Base-by-base conservation (phyloP, 2,329 filamentous ascomycete genomes). In the Ophiostoma australiae region DNA sequence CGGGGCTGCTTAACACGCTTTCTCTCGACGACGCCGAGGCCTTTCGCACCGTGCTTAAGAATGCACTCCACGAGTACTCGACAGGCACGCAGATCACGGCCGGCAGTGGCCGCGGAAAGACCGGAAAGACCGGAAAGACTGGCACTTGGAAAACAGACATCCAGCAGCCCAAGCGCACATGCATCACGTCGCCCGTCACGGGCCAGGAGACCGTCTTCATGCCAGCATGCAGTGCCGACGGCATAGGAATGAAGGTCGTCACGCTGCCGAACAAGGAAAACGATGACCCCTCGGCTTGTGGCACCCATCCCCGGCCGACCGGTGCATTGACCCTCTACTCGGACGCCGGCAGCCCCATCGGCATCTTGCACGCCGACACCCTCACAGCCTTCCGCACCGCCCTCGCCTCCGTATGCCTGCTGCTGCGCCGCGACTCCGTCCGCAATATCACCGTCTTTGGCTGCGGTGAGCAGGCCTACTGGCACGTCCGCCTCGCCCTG, bases 401-500 rank as follows among this genome's bases (percentile, higher is more conserved):
- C 0, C 82, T 94, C 13, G 88, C 88, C 1, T 90, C 90, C 4
- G 86, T 90, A 70, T 88, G 89, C 35, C 83, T 93, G 0, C 83
- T 93, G 44, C 79, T 80, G 27, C 86, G 85, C 52, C 91, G 94
- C 71, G 83, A 86, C 70, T 85, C 86, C 37, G 90, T 97, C 61
- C 89, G 90, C 77, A 92, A 89, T 17, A 78, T 97, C 13, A 89
- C 90, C 17, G 90, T 97, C 70, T 98, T 97, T 78, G 94, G 94
- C 33, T 90, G 91, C 44, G 94, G 94, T 66, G 89, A 90, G 75
- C 94, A 97, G 81, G 94, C 94, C 15, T 97, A 94, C 82, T 98
- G 94, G 94, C 94, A 97, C 78, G 88, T 97, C 63, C 90, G 93
- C 0, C 85, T 98, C 4, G 90, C 94, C 0, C 84, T 98, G 13